Base-by-base conservation (phyloP, 331 rosid genomes). In the Telfairia occidentalis region DNA sequence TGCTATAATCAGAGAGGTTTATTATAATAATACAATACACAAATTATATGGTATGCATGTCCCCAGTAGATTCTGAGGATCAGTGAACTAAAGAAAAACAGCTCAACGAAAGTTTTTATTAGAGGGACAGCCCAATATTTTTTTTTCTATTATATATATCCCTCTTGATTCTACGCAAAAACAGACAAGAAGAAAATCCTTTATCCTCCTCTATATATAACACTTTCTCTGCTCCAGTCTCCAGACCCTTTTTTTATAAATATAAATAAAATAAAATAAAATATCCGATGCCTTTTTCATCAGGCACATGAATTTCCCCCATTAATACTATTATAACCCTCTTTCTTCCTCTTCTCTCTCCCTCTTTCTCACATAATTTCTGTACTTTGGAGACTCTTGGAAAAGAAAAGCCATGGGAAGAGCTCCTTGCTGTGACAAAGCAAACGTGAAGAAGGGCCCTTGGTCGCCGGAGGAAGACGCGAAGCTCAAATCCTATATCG, bases 351-450 rank as follows among this genome's bases (percentile, higher is more conserved):
- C 16, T 5, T 52, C 24, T 16, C 40, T 7, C 57, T 43, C 29
- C 23, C 26, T 19, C 15, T 53, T 59, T 46, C 63, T 73, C 59
- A 29, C 43, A n/a, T 37, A 54, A 54, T 35, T 34, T 37, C 43
- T 74, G 1, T 37, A 11, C 35, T 74, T 32, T 54, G 35, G 4
- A 43, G 24, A 21, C 42, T 30, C 40, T 15, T 50, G 26, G 30
- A 13, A 26, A 69, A 15, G 16, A 71, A n/a, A 46, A 35, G 49
- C 48, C 60, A 92, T 92, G 97, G 97, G 97, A 16, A 90, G 97
- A 78, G 97, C 97, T 82, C 97, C 97, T 82, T 92, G 97, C 82
- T 92, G 97, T 70, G 97, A 92, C 85, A 92, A 92, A 83, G 95
- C 97, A 78, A 92, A 90, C 90, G 97, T 92, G 78, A 92, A 92